Conservation (phyloP, 179 eudicot species). For the Sideroxylon spinosum region DNA sequence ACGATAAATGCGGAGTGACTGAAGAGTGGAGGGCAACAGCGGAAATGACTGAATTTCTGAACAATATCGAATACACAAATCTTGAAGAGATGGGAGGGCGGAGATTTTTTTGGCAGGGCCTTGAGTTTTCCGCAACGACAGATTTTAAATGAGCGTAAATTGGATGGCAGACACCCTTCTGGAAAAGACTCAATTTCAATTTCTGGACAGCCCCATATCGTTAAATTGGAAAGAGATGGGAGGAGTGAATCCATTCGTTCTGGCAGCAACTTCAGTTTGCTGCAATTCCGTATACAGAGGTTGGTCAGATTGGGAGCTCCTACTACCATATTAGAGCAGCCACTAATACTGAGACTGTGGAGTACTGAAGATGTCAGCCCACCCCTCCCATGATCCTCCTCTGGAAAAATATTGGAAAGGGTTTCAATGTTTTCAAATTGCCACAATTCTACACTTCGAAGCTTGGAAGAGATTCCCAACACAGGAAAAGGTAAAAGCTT, state of each 20-base stretch:
- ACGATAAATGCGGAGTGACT: background rate
- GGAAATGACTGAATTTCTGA: no score
- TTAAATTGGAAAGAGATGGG: background rate
- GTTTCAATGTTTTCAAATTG: background rate
- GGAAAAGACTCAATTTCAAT: background rate
- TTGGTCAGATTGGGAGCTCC: background rate
- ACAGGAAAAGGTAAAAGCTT: background rate
- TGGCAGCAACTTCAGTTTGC: slow-evolving; percentile 19
- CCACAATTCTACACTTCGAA: background rate
- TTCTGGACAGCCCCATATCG: background rate
- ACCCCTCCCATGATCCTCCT: background rate
- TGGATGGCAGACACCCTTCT: no score
- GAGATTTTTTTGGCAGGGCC: no score
- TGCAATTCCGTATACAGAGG: background rate
- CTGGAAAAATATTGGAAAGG: background rate
- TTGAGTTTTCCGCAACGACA: no score
- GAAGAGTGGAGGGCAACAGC: background rate
- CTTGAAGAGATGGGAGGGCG: no score
- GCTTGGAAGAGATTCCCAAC: background rate
- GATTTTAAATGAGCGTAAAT: no score
- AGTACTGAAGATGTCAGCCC: no score
- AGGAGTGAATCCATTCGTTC: slow-evolving; percentile 5
- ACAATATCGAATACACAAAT: no score
- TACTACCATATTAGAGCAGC: background rate
- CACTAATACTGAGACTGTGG: background rate